These are phyloP conservation scores for Colletotrichum graminicola DNA, from an alignment of 2,329 filamentous ascomycete genomes.

Conservation along the genomic window DNA sequence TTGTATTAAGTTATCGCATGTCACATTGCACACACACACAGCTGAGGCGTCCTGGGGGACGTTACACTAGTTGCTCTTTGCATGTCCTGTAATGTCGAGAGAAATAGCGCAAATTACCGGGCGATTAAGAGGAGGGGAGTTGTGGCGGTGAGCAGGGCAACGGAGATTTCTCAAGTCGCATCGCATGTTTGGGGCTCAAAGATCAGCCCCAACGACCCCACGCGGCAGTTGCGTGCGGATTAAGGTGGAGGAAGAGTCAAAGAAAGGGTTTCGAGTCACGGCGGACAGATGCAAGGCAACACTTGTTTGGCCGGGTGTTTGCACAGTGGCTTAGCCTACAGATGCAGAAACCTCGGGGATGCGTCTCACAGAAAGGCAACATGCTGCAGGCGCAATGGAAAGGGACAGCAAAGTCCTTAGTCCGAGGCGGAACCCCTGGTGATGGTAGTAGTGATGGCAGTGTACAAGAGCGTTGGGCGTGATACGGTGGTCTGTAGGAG, in stretches of 20 bases:
- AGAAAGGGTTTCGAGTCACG: conserved; percentile 12
- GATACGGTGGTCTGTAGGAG: not conserved
- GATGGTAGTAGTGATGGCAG: not conserved
- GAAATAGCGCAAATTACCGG: conserved; percentile 17
- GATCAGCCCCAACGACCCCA: conserved; percentile 25
- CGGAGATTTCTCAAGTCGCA: conserved; percentile 18
- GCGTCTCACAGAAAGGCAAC: conserved; percentile 18
- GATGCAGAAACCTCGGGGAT: conserved; percentile 18
- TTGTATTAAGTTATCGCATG: conserved; percentile 8
- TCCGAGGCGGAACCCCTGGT: not conserved
- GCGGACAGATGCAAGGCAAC: conserved; percentile 32
- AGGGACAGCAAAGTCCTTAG: not conserved
- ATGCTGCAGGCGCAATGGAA: conserved; percentile 23
- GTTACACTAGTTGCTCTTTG: conserved; percentile 25
- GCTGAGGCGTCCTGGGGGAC: conserved; percentile 13
- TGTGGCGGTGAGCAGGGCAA: conserved; percentile 25
- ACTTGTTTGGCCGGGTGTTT: conserved; percentile 27
- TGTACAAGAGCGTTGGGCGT: not conserved
- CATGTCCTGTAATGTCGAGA: conserved; percentile 5
- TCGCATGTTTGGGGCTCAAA: conserved; percentile 28
- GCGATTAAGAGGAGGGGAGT: not conserved
- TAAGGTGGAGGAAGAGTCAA: not conserved
- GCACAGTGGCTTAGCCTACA: conserved; percentile 15
- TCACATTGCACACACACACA: conserved; percentile 23
- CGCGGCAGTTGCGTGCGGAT: conserved; percentile 34